Percentiles rank a stretch among this genome's conserved stretches.
Conservation (phyloP, 176 grass and related monocot genomes). For the Carex parvula region DNA sequence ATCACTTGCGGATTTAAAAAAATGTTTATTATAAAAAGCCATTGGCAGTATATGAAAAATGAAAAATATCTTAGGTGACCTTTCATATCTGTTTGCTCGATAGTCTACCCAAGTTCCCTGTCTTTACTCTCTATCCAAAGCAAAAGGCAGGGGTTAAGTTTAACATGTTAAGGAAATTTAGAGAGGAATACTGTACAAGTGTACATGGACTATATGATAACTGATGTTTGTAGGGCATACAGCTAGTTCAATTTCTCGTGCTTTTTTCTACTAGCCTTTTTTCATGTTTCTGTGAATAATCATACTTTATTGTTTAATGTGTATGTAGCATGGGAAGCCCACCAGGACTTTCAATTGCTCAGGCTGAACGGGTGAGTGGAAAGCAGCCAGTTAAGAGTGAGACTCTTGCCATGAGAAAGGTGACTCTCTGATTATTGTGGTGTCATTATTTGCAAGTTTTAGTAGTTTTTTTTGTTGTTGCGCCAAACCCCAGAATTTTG, state of each 20-base stretch:
- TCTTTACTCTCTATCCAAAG: not conserved
- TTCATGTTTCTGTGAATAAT: not conserved
- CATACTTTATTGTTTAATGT: conserved; percentile 9
- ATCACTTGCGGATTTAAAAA: not conserved
- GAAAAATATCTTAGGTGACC: not conserved
- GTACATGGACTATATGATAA: not conserved
- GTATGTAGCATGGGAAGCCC: conserved; percentile 56
- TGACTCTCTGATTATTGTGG: conserved; percentile 24
- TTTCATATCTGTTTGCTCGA: not conserved
- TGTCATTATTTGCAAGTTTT: not conserved
- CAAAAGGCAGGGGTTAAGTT: not conserved
- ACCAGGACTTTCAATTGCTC: conserved; percentile 69
- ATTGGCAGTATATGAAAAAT: not conserved
- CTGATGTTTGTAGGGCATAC: not conserved
- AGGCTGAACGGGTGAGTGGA: conserved; percentile 73
- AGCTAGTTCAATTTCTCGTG: not conserved
- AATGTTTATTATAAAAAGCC: not conserved
- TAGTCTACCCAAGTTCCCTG: not conserved
- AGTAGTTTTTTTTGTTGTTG: not conserved
- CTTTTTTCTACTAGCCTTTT: not conserved
- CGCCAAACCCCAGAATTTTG: not conserved
- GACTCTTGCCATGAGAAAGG: conserved; percentile 64
- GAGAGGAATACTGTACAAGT: not conserved
- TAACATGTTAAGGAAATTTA: not conserved
- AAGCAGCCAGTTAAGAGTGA: conserved; percentile 75